Evolutionary conservation across 202 grass and related monocot species (phyloP), one percentile per base, ranked within the genome.

Genomic region (Saccharum hybrid): DNA sequence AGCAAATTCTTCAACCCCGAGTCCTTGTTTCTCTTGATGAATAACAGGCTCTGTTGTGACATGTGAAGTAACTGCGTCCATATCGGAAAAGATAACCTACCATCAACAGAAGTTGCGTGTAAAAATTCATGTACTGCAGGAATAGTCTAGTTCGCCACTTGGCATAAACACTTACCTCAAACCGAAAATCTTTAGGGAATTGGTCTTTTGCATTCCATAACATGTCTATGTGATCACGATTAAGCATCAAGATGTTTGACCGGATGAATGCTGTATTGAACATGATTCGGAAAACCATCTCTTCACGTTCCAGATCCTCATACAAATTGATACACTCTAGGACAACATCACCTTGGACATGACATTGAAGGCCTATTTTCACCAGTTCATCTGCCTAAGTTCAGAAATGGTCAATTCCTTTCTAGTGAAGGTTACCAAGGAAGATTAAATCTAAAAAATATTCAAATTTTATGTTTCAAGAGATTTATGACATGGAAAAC

Each of bases 191-290:
- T 83, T 88, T 92, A 81, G 88, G 88, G 60, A 95, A 98, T 71
- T 40, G 80, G 36, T 91, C 87, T 88, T 95, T 88, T 56, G 81
- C 38, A 63, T 86, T 90, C 92, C 96, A 92, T 75, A 93, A 66
- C 38, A 93, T 84, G 48, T 98, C 96, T 74, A 95, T 72, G 71
- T 98, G 88, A 83, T 98, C 92, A 73, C 81, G 74, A 67, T 88
- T 92, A 74, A 98, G 78, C 87, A 94, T 93, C 76, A 98, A 90
- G 43, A 93, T 91, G 81, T 95, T 98, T 59, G 92, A 93, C 78
- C 83, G 83, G 74, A 98, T 93, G 75, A 98, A 98, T 68, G 89
- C 92, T 33, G 92, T 98, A 52, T 98, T 98, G 68, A 98, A 93
- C 89, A 98, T 91, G 70, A 95, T 67, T 66, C 83, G 85, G 85